These are phyloP conservation scores for Coriaria nepalensis DNA, from an alignment of 306 rosid species.

Conservation along the genomic window DNA sequence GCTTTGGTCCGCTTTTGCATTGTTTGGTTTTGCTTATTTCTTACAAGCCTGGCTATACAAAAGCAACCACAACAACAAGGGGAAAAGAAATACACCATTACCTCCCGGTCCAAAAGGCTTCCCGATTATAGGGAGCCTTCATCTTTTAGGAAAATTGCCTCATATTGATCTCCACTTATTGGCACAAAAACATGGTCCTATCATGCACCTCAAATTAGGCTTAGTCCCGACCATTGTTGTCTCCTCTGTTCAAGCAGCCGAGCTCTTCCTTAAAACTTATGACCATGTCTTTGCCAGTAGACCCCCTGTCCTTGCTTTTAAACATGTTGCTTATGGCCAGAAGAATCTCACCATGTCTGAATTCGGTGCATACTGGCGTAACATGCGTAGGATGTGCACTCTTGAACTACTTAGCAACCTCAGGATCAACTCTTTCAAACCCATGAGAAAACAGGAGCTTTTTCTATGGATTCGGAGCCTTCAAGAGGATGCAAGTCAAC, in stretches of 20 bases:
- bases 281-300: conserved; percentile 49
- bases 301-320: conserved; percentile 30
- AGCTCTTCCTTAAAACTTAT: conserved; percentile 50
- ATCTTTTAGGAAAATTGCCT: conserved; percentile 33
- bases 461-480: conserved; percentile 20
- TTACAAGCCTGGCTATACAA: conserved; percentile 15
- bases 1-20: conserved; percentile 18
- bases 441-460: conserved; percentile 46
- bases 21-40: conserved; percentile 22
- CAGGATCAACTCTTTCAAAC: conserved; percentile 32
- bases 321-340: conserved; percentile 35
- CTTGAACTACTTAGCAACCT: conserved; percentile 38
- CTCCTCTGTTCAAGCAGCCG: conserved; percentile 61
- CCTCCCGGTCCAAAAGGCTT: conserved; percentile 73
- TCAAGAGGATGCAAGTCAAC: conserved; percentile 20
- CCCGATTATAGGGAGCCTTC: conserved; percentile 50
- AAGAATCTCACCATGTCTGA: conserved; percentile 20
- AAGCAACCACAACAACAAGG: conserved; percentile 10
- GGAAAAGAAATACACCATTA: conserved; percentile 21
- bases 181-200: conserved; percentile 42
- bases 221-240: conserved; percentile 38
- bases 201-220: conserved; percentile 48
- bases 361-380: conserved; percentile 65
- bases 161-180: conserved; percentile 36
- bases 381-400: conserved; percentile 54